Conservation (phyloP, 352 stramenopile genomes). For the Phytopythium delawarense region DNA sequence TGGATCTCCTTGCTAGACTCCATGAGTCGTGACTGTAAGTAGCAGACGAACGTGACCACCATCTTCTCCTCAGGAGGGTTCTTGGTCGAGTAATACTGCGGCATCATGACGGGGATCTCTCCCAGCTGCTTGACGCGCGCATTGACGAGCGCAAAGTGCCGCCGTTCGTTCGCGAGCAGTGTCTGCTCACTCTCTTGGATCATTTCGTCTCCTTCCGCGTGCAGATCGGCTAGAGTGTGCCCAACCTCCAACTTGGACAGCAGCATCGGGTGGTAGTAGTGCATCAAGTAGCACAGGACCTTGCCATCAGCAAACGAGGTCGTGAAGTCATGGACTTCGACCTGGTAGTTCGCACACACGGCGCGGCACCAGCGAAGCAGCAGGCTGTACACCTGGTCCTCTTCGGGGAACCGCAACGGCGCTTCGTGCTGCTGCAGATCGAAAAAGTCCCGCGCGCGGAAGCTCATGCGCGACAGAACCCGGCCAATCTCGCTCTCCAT, state of each 20-base stretch:
- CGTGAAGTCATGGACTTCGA: conserved; percentile 89
- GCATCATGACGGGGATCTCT: conserved; percentile 89
- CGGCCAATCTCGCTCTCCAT: conserved; percentile 79
- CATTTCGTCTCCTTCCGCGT: conserved; percentile 8
- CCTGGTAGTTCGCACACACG: conserved; percentile 89
- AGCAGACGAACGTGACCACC: conserved; percentile 93
- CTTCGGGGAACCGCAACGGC: conserved; percentile 29
- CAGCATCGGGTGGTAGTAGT: conserved; percentile 95
- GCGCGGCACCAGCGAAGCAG: conserved; percentile 91
- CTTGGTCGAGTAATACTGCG: conserved; percentile 82
- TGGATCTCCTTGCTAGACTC: conserved; percentile 93
- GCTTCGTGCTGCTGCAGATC: conserved; percentile 30
- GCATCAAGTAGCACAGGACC: conserved; percentile 91
- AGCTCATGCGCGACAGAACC: conserved; percentile 68
- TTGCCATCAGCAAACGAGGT: conserved; percentile 92
- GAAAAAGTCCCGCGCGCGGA: conserved; percentile 58
- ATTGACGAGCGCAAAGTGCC: conserved; percentile 89
- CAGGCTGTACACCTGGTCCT: conserved; percentile 60
- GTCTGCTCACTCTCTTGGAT: conserved; percentile 12
- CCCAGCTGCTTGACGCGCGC: conserved; percentile 88
- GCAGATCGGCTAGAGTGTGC: conserved; percentile 34
- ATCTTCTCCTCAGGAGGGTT: conserved; percentile 92
- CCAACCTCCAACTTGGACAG: conserved; percentile 64
- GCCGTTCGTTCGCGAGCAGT: conserved; percentile 63
- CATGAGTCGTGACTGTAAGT: conserved; percentile 92